Evolutionary conservation across 805 yeast genomes (phyloP).

Genomic region (Saturnispora mendoncae): DNA sequence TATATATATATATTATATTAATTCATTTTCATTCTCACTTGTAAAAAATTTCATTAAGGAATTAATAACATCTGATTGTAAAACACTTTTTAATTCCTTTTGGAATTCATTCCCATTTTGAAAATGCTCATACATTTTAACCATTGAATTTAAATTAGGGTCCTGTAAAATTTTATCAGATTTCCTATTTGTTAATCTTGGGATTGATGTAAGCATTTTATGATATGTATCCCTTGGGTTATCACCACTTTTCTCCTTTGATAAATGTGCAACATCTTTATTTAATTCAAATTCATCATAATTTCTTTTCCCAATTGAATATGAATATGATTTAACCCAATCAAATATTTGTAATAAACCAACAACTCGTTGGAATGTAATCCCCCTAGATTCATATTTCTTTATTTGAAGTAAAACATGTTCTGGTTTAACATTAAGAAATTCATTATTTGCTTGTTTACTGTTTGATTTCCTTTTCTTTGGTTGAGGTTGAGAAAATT

Average conservation of each 20-base stretch:
- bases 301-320: constrained; percentile 42
- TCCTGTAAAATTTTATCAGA: constrained; percentile 37
- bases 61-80: constrained; percentile 41
- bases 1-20: too few relatives aligned
- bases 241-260: constrained; percentile 46
- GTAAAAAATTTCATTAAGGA: constrained; percentile 41
- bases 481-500: constrained; percentile 6
- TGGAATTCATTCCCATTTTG: background rate
- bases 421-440: constrained; percentile 13
- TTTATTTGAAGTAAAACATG: constrained; percentile 36
- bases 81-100: constrained; percentile 10
- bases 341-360: constrained; percentile 37
- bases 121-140: constrained; percentile 7
- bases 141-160: constrained; percentile 6
- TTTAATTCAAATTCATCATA: constrained; percentile 51
- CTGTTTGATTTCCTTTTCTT: constrained; percentile 8
- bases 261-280: constrained; percentile 46
- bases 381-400: constrained; percentile 38
- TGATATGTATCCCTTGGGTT: constrained; percentile 38
- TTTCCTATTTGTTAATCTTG: constrained; percentile 44
- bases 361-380: constrained; percentile 44
- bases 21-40: constrained; percentile 33
- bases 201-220: constrained; percentile 47
- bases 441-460: constrained; percentile 1
- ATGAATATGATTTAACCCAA: constrained; percentile 51